A percentile compares a stretch with the other conserved stretches of the same genome.
These are phyloP conservation scores for Cyclostephanos invisitatus DNA, from an alignment of 108 stramenopile genomes.

Conservation along the genomic window DNA sequence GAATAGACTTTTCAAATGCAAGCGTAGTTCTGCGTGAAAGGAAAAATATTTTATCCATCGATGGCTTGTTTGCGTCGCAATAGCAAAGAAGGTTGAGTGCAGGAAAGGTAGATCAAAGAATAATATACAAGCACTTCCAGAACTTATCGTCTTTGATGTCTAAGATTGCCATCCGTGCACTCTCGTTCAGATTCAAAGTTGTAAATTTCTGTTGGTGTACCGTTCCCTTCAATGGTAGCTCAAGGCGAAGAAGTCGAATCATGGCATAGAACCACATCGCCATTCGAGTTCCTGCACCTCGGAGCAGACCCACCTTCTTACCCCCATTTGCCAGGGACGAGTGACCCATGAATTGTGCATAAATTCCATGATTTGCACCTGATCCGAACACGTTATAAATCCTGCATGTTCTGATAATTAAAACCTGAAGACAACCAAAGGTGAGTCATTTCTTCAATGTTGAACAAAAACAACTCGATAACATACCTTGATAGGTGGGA, in stretches of 20 bases:
- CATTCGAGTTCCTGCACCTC: slow-evolving; percentile 27
- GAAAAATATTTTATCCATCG: slow-evolving; percentile 2
- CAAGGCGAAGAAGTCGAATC: slow-evolving; percentile 7
- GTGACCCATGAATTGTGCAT: slow-evolving; percentile 17
- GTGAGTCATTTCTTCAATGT: not conserved
- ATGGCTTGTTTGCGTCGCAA: slow-evolving; percentile 8
- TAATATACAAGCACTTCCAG: not conserved
- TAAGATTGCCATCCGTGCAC: not conserved
- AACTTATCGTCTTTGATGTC: slow-evolving; percentile 4
- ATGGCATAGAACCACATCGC: slow-evolving; percentile 30
- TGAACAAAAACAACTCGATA: not conserved
- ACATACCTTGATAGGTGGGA: not conserved
- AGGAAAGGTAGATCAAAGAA: too few relatives aligned
- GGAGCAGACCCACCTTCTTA: slow-evolving; percentile 7
- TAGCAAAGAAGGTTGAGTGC: slow-evolving; percentile 5
- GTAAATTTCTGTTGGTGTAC: slow-evolving; percentile 11
- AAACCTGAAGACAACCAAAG: not conserved
- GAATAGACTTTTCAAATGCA: not conserved
- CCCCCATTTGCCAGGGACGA: slow-evolving; percentile 8
- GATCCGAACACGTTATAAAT: slow-evolving; percentile 10
- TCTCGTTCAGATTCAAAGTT: not conserved
- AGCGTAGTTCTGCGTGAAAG: not conserved
- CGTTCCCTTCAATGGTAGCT: slow-evolving; percentile 5
- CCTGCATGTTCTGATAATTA: slow-evolving; percentile 6
- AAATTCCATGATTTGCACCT: slow-evolving; percentile 2